Evolutionary conservation across 345 rosid species (phyloP), one percentile per base, ranked within the genome.

Genomic region (Populus deltoides): DNA sequence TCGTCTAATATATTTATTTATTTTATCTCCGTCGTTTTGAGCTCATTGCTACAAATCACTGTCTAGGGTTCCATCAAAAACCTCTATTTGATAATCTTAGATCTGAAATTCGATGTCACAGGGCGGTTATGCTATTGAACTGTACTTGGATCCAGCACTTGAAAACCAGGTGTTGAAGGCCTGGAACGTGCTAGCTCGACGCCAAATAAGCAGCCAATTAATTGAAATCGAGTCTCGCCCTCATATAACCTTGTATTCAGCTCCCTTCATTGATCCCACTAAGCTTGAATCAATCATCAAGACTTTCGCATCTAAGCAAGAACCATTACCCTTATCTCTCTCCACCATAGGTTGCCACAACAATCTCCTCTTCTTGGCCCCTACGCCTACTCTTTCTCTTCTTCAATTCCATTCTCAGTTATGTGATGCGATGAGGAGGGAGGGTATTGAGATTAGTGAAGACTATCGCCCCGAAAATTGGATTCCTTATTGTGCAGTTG

Each of bases 141-240:
- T 97, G 41, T 97, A 94, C 75, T 94, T 97, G 86, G 99, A 97
- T 72, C 97, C 98, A 0, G 97, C 98, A 1, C 94, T 94, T 2
- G 99, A 97, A 76, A 97, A 97, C 86, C 99, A 97, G 86, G 97
- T 92, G 65, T 78, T 92, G 81, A 94, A 97, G 88, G 95, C 98
- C 63, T 97, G 98, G 97, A 97, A 97, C 81, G 98, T 97, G 73
- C 87, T 97, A 68, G 99, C 99, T 66, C 97, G 97, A 72, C 99
- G 98, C 53, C 98, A 97, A 83, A 92, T 94, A 88, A 94, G 98
- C 75, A 89, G 94, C 59, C 94, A 94, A 45, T 86, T 97, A 79
- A 94, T 97, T 79, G 97, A 86, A 85, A 94, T 92, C 82, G 97
- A 92, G 85, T 94, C 99, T 27, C 93, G 99, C 16, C 99, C 99